Base-by-base conservation (phyloP, 106 monocot species). In the Allium fistulosum region DNA sequence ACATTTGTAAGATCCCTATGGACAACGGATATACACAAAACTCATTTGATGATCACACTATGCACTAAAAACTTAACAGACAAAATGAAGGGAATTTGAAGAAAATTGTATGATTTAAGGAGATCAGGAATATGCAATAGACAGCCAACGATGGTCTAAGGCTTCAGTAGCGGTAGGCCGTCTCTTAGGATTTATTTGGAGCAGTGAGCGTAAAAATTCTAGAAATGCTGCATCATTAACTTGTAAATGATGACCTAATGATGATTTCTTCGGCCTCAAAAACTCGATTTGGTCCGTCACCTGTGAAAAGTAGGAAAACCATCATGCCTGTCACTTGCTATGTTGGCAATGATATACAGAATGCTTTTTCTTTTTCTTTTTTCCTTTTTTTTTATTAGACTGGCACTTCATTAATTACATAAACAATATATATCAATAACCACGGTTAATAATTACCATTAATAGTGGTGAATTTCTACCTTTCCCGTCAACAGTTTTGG, bases 91-190 rank as follows among this genome's bases (percentile, higher is more conserved):
- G 2, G 0, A 14, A 7, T 8, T 22, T 16, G 16, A 5, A 37
- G 37, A 37, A 37, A 37, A 37, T 5, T 37, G 55, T 5, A 10
- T 26, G 65, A 16, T 26, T 64, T 69, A 45, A 17, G 46, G 13
- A 47, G 16, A 28, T 78, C 66, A 90, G 16, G 67, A 26, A 27
- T 90, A 90, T 8, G 74, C 51, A 61, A 76, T 72, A 9, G 83
- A 84, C 67, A 90, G 72, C 95, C 95, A 96, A 28, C 73, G 83
- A 75, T 96, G 95, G 48, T 78, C 72, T 46, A 96, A 61, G 50
- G 95, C 95, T 72, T 92, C 78, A 28, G 60, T 62, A 5, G 95
- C 88, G 8, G 92, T 84, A 2, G 88, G 84, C 51, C 95, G 75
- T 64, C 69, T 81, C 67, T 84, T 77, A 7, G 95, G 95, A 68